Conservation (phyloP, 371 early-diverging fungal genomes). For the Globomyces sp. region DNA sequence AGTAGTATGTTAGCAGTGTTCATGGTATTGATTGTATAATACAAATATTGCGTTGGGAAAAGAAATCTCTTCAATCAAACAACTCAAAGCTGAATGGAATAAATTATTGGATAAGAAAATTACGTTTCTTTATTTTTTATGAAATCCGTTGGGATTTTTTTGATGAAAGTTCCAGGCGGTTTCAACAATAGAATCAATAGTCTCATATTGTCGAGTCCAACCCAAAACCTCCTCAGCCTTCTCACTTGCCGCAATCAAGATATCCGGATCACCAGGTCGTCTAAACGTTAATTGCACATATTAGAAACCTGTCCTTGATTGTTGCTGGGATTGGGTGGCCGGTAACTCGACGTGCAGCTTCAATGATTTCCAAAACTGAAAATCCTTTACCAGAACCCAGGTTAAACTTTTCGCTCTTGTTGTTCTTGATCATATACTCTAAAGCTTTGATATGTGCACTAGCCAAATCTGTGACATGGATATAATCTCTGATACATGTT, state of each 20-base stretch:
- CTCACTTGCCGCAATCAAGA: constrained; percentile 45
- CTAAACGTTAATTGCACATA: constrained; percentile 19
- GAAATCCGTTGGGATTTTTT: constrained; percentile 40
- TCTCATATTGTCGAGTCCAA: constrained; percentile 49
- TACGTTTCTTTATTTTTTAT: not conserved
- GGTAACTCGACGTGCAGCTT: constrained; percentile 47
- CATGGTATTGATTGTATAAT: too few relatives aligned
- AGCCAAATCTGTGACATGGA: constrained; percentile 53
- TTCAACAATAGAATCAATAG: constrained; percentile 48
- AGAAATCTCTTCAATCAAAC: too few relatives aligned
- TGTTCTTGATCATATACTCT: constrained; percentile 44
- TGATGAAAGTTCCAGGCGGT: constrained; percentile 52
- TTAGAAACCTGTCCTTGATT: constrained; percentile 34
- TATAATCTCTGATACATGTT: constrained; percentile 48
- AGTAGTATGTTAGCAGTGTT: too few relatives aligned
- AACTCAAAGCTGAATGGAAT: too few relatives aligned
- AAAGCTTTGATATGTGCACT: constrained; percentile 48
- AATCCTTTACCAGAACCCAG: constrained; percentile 50
- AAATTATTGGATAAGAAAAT: too few relatives aligned
- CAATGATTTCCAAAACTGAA: constrained; percentile 50
- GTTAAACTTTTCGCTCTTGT: constrained; percentile 43
- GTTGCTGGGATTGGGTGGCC: constrained; percentile 52
- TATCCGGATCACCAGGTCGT: constrained; percentile 52
- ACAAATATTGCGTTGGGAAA: too few relatives aligned
- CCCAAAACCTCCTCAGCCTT: constrained; percentile 51